Evolutionary conservation across 495 filamentous ascomycete species (phyloP).

Genomic region (Annulohypoxylon maeteangense): DNA sequence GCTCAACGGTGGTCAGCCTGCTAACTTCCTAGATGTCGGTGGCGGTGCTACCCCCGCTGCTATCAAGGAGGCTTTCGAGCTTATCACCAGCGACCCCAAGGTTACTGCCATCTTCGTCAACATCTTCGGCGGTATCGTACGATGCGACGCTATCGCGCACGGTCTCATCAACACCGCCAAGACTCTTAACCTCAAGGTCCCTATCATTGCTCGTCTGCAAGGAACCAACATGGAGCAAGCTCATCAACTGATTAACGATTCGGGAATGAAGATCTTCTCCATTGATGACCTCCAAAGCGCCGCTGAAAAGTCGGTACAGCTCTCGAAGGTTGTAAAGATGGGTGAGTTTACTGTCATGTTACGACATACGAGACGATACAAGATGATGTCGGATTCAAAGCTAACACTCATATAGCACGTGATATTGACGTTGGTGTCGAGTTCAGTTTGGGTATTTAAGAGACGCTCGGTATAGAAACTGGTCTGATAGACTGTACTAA

Average conservation of each 20-base stretch:
- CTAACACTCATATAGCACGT: conserved; percentile 67
- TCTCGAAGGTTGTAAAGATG: conserved; percentile 99
- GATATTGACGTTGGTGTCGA: conserved; percentile 98
- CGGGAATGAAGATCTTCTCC: conserved; percentile 98
- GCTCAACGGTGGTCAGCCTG: conserved; percentile 93
- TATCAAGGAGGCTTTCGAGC: conserved; percentile 96
- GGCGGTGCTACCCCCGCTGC: conserved; percentile 96
- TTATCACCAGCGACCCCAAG: conserved; percentile 98
- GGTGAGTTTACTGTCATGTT: conserved; percentile 63
- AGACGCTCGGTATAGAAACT: conserved; percentile 44
- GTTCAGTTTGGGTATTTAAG: conserved; percentile 94
- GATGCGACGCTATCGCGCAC: conserved; percentile 97
- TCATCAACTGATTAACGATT: conserved; percentile 95
- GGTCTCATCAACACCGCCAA: conserved; percentile 94
- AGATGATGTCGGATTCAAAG: no score
- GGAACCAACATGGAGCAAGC: conserved; percentile 99
- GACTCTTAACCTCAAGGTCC: conserved; percentile 92
- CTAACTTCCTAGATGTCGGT: conserved; percentile 98
- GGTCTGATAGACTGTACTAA: conserved; percentile 50
- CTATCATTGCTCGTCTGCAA: conserved; percentile 95
- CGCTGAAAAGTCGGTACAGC: conserved; percentile 97
- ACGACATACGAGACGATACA: neutral
- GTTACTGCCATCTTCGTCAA: conserved; percentile 99
- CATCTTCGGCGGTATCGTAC: conserved; percentile 98
- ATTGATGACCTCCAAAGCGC: conserved; percentile 98